Conservation (phyloP, 1,139 yeast species). For the Yamadazyma taylorii region DNA sequence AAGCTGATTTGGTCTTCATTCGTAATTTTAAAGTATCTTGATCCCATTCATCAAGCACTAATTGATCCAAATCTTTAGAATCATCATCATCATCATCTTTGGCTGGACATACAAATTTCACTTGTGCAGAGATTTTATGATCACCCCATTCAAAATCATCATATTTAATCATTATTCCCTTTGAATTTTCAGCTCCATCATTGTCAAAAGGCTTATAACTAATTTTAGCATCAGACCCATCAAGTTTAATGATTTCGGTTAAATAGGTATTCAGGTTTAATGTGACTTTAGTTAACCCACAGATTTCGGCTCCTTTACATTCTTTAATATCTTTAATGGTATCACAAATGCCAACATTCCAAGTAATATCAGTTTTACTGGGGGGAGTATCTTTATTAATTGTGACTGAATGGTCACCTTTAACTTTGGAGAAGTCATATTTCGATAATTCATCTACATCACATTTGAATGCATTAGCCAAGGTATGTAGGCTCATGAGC, state of each 20-base stretch:
- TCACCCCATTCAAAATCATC: constrained; percentile 75
- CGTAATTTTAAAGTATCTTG: constrained; percentile 25
- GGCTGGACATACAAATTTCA: constrained; percentile 54
- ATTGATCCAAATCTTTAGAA: constrained; percentile 29
- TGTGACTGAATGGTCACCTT: constrained; percentile 47
- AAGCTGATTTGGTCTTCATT: constrained; percentile 38
- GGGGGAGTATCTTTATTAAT: constrained; percentile 70
- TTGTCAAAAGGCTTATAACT: constrained; percentile 21
- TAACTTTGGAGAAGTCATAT: constrained; percentile 45
- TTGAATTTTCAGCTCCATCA: constrained; percentile 25
- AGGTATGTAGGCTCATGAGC: neutral
- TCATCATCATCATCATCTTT: constrained; percentile 33
- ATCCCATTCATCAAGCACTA: constrained; percentile 34
- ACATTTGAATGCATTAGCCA: constrained; percentile 38
- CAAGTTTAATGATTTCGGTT: constrained; percentile 56
- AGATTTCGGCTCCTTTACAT: constrained; percentile 69
- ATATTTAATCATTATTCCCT: constrained; percentile 48
- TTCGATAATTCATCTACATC: constrained; percentile 37
- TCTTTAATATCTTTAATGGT: constrained; percentile 39
- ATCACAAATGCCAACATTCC: constrained; percentile 75
- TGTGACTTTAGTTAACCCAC: constrained; percentile 59
- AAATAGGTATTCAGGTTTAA: constrained; percentile 43
- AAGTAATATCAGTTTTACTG: constrained; percentile 55
- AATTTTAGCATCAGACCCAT: constrained; percentile 38
- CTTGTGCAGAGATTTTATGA: constrained; percentile 46